phyloP scores from a whole-genome alignment of 306 rosid species.

The Casuarina glauca region DNA sequence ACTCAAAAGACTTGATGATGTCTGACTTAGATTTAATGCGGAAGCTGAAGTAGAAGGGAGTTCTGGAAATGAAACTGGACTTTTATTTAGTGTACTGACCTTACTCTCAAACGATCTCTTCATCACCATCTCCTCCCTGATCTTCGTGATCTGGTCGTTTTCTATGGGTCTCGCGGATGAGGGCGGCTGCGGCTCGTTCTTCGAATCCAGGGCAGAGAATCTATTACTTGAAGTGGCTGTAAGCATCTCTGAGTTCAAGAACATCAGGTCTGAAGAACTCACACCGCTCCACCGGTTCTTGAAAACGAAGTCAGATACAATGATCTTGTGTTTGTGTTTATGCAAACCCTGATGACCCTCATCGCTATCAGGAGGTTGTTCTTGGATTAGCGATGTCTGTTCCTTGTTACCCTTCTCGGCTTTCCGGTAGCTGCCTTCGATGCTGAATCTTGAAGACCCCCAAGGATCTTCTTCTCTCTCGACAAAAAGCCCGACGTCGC shows the following conservation, averaged over 20 bases:
- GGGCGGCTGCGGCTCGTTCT: slow-evolving; percentile 11
- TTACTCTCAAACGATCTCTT: slow-evolving; percentile 63
- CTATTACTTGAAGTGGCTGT: slow-evolving; percentile 57
- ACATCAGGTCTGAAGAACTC: slow-evolving; percentile 84
- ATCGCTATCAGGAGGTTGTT: slow-evolving; percentile 23
- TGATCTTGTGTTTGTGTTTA: slow-evolving; percentile 72
- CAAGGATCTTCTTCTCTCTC: slow-evolving; percentile 72
- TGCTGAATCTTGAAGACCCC: slow-evolving; percentile 74
- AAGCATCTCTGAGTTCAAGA: slow-evolving; percentile 78
- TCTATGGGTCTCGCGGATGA: slow-evolving; percentile 2
- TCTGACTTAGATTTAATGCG: slow-evolving; percentile 11
- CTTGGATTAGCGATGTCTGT: slow-evolving; percentile 48
- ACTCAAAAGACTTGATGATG: slow-evolving; percentile 36
- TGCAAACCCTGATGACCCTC: slow-evolving; percentile 43
- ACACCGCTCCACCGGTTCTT: slow-evolving; percentile 87
- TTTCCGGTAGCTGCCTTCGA: slow-evolving; percentile 88
- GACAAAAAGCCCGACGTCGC: slow-evolving; percentile 73
- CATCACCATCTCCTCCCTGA: slow-evolving; percentile 67
- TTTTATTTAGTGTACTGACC: slow-evolving; percentile 38
- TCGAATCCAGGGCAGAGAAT: slow-evolving; percentile 42
- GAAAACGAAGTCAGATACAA: slow-evolving; percentile 69
- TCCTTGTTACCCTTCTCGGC: slow-evolving; percentile 37
- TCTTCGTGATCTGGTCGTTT: slow-evolving; percentile 44
- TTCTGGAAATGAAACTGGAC: slow-evolving; percentile 31
- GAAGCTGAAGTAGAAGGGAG: slow-evolving; percentile 29